phyloP scores from a whole-genome alignment of 345 rosid genomes.

The Streptanthus diversifolius region DNA sequence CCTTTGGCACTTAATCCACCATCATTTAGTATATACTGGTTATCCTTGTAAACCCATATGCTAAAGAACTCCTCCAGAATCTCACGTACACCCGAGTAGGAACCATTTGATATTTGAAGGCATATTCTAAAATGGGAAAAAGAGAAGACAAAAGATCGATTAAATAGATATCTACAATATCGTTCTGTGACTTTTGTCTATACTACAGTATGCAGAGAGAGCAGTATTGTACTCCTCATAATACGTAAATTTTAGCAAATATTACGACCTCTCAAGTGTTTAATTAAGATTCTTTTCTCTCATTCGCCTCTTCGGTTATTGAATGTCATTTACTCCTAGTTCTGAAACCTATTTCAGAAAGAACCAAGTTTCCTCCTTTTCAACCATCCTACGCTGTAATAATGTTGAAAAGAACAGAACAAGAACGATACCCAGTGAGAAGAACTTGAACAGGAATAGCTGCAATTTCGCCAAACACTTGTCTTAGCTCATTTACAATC shows the following conservation, averaged over 20 bases:
- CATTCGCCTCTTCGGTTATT: background rate
- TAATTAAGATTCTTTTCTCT: background rate
- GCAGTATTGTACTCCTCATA: background rate
- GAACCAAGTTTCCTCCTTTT: background rate
- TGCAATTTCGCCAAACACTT: conserved; percentile 44
- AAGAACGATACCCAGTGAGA: conserved; percentile 52
- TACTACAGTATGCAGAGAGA: background rate
- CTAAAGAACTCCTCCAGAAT: conserved; percentile 70
- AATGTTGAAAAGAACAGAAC: conserved; percentile 2
- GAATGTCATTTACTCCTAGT: background rate
- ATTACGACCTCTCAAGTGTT: background rate
- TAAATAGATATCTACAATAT: background rate
- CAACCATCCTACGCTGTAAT: background rate
- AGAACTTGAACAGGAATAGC: conserved; percentile 75
- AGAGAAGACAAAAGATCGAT: conserved; percentile 5
- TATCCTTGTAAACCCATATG: conserved; percentile 58
- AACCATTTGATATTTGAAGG: conserved; percentile 67
- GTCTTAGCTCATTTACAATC: conserved; percentile 54
- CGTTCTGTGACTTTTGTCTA: background rate
- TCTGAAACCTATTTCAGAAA: background rate
- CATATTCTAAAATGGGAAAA: conserved; percentile 46
- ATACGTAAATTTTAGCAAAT: background rate
- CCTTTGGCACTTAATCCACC: conserved; percentile 33
- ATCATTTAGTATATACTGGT: conserved; percentile 36
- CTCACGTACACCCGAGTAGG: conserved; percentile 49